Base-by-base conservation (phyloP, 371 early-diverging fungal species). In the Mucor irregularis region DNA sequence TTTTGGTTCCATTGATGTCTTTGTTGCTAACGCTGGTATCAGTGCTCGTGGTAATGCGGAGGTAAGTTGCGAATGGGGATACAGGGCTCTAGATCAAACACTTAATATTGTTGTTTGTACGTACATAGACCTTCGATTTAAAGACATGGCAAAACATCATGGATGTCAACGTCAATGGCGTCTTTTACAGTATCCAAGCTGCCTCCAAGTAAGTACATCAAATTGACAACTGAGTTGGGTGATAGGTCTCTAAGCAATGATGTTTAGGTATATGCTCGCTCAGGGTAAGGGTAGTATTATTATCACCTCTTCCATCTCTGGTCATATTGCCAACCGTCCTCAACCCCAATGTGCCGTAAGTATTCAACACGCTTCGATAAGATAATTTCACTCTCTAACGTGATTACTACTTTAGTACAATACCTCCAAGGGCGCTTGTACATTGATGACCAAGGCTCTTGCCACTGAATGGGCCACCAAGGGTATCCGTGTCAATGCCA, bases 381-480 rank as follows among this genome's bases (percentile, higher is more conserved):
- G 16, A 16, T 3, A 25, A 40, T 28, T 8, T 19, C 34, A 6
- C 9, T 14, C 43, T 26, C 26, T 49, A n/a, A 44, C 30, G 2
- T n/a, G 4, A 21, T 8, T n/a, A 29, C 5, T 3, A 22, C 33
- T 10, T 29, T 59, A 76, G 76, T 78, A 85, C 49, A 81, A 78
- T 24, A 64, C 80, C n/a, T 81, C 83, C 22, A 85, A 85, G 65
- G 85, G 85, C 6, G 84, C 86, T n/a, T 82, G 81, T n/a, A 82
- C 78, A 52, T 67, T 73, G 69, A 69, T 78, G 79, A 62, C 76
- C 39, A 73, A 77, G 51, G 64, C 72, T 37, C 58, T 78, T 10
- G 79, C 75, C 29, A 49, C 55, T 44, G 79, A 78, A 65, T 78
- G 79, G 75, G 79, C 74, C 9, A 49, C 53, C 10, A 69, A 66